Percentiles rank a stretch among this genome's conserved stretches.
These are phyloP conservation scores for Kodamaea kaohsiungensis DNA, from an alignment of 805 yeast genomes.

Conservation along the genomic window DNA sequence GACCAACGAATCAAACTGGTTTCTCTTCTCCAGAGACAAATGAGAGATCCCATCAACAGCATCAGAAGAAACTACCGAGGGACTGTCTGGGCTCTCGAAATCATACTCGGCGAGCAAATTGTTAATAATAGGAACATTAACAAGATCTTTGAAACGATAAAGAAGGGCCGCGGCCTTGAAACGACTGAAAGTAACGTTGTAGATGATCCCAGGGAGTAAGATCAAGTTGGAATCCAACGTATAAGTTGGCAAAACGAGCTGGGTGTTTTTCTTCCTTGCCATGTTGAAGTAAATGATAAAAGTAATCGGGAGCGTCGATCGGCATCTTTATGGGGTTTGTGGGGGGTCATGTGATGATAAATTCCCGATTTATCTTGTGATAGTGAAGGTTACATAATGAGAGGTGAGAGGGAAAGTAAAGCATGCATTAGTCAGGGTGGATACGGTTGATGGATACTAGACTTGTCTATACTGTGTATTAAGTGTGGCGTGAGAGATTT, in stretches of 20 bases:
- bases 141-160: constrained; percentile 38
- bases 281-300: neutral
- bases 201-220: constrained; percentile 62
- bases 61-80: constrained; percentile 25
- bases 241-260: constrained; percentile 40
- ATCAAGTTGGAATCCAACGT: constrained; percentile 46
- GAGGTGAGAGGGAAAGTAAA: too few relatives aligned
- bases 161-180: constrained; percentile 49
- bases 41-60: constrained; percentile 33
- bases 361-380: neutral
- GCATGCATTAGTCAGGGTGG: too few relatives aligned
- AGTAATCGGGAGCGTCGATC: neutral
- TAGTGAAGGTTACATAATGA: too few relatives aligned
- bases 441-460: too few relatives aligned
- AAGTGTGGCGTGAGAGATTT: too few relatives aligned
- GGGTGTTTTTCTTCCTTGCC: constrained; percentile 8
- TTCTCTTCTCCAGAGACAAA: constrained; percentile 16
- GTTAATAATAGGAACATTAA: constrained; percentile 28
- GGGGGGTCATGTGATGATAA: neutral
- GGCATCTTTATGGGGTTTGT: neutral
- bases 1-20: constrained; percentile 38
- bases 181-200: constrained; percentile 54
- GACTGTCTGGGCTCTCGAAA: constrained; percentile 20
- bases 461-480: too few relatives aligned
- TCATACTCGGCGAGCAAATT: constrained; percentile 38